Evolutionary conservation across 176 grass and related monocot species (phyloP), one percentile per base, ranked within the genome.

Genomic region (Carex parvula): DNA sequence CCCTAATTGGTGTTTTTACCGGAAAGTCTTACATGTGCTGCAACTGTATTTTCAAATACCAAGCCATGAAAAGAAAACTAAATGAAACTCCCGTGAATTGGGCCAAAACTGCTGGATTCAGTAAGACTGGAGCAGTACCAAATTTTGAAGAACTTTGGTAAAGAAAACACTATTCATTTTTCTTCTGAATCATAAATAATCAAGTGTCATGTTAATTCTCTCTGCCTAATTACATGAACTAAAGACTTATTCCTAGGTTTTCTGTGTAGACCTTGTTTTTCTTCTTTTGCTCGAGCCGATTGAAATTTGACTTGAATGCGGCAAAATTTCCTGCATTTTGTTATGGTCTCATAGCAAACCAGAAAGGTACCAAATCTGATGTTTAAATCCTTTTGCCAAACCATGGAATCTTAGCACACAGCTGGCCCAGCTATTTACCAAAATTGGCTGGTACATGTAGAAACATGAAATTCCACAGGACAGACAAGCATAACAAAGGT

Each of bases 291-390:
- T 46, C 15, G 0, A 57, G 24, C 50, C 29, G 52, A 78, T 56
- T 78, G 14, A n/a, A 57, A 20, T 46, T 41, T 71, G 50, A 78
- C 50, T 78, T 78, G 8, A 78, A 74, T 52, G 9, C 1, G 9
- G 44, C n/a, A 13, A 52, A 74, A 78, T 78, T 78, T 44, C 56
- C 50, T 78, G 73, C 48, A 77, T 55, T 73, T 77, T 16, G 24
- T 32, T 57, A 35, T 18, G 26, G 53, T 32, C 32, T 9, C 46
- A 4, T 56, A 30, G 48, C 68, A 8, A 14, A 32, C 14, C 22
- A 77, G 11, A 32, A 77, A 56, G 73, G 13, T 77, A 75, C 44
- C 1, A 16, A 77, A 52, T 30, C 73, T 8, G 5, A 11, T 20
- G 8, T 18, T 77, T 78, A 8, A 8, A 57, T 53, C 44, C 18